Evolutionary conservation across 345 rosid species (phyloP).

Genomic region (Sapria himalayana): DNA sequence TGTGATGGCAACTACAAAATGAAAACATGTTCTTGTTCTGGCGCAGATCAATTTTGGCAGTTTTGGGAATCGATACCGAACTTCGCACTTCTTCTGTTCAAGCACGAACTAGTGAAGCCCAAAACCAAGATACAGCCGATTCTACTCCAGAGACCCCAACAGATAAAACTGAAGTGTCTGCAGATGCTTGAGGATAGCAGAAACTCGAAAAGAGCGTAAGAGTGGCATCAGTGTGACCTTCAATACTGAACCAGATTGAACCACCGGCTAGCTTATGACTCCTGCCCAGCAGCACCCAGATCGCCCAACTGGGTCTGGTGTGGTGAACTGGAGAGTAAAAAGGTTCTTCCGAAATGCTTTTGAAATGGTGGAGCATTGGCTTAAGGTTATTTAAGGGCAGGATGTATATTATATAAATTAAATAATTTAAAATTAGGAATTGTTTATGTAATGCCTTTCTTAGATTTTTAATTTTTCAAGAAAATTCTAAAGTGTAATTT

Average conservation of each 20-base stretch:
- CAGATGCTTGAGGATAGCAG: constrained; percentile 30
- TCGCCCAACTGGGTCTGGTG: neutral
- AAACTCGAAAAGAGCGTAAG: constrained; percentile 2
- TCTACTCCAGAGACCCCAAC: constrained; percentile 25
- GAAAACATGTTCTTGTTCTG: too few relatives aligned
- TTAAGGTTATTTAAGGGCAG: too few relatives aligned
- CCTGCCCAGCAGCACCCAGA: neutral
- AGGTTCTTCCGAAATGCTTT: too few relatives aligned
- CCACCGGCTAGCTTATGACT: neutral
- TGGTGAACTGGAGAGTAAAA: neutral
- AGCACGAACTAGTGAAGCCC: constrained; percentile 23
- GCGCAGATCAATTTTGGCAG: constrained; percentile 55
- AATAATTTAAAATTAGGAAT: too few relatives aligned
- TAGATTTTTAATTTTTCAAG: too few relatives aligned
- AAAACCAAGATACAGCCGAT: constrained; percentile 31
- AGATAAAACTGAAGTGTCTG: constrained; percentile 39
- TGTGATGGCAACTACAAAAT: too few relatives aligned
- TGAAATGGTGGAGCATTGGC: too few relatives aligned
- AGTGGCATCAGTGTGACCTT: neutral
- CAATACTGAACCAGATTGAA: constrained; percentile 3
- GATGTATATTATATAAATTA: too few relatives aligned
- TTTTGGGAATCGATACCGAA: constrained; percentile 58
- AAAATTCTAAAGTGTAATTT: too few relatives aligned
- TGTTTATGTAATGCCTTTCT: too few relatives aligned
- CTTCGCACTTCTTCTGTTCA: constrained; percentile 37